Base-by-base conservation (phyloP, 1,284 basidiomycete genomes). In the Moniliophthora roreri region DNA sequence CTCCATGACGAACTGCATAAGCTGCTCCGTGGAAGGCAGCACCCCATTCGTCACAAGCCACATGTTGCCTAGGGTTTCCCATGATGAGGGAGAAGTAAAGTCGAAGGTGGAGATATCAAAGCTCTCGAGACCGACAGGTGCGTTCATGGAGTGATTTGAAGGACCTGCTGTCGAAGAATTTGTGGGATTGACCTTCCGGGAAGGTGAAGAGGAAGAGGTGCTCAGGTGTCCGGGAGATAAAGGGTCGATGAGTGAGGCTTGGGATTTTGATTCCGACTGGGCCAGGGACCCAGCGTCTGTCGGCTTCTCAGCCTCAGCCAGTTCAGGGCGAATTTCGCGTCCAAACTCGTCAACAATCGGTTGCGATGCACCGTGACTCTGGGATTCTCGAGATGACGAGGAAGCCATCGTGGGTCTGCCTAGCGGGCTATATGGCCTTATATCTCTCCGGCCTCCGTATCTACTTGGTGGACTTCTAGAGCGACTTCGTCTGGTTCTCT, bases 51-150 rank as follows among this genome's bases (percentile, higher is more conserved):
- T 84, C 51, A 75, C 73, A 61, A 77, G 69, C 87, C 87, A 91
- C 73, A 87, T 82, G 62, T 81, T 80, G 62, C 85, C 87, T 50
- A 91, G 77, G 53, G 78, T 78, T 72, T 84, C 81, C 89, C 89
- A 92, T 66, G 87, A 84, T 51, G 78, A 67, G 45, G 89, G 77
- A 42, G 78, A 74, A 9, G 84, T 84, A 53, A 82, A 83, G 73
- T 91, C 80, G 78, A 91, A 92, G 37, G 77, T 74, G 55, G 77
- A 61, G 59, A 82, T 71, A 71, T 89, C 79, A 76, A 91, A 89
- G 56, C 71, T 72, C 54, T 87, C 82, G 64, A 90, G 71, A 60
- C 83, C 83, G 60, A 57, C 59, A 51, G 65, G 62, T 63, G 67
- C 66, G 62, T 74, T 55, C 62, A 47, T 23, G 36, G 52, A 56